Percentiles rank a stretch among this genome's conserved stretches.
Evolutionary conservation across 2,329 filamentous ascomycete species (phyloP).

Genomic region (Fusarium mexicanum): DNA sequence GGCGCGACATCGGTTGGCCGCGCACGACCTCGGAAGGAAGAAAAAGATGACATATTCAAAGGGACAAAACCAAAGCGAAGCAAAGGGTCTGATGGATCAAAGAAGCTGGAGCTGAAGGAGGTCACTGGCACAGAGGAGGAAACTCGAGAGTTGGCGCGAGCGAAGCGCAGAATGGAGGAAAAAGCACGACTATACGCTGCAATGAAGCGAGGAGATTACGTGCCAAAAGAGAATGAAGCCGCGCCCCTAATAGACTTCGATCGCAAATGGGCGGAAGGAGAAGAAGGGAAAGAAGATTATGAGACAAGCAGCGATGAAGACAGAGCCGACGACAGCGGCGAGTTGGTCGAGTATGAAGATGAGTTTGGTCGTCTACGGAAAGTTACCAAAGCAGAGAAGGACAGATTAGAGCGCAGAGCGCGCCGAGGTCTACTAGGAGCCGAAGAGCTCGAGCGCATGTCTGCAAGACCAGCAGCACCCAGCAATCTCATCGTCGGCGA

Average conservation of each 20-base stretch:
- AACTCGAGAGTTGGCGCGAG: conserved; percentile 74
- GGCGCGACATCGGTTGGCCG: conserved; percentile 54
- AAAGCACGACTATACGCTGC: conserved; percentile 89
- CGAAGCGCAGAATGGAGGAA: conserved; percentile 85
- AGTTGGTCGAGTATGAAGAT: conserved; percentile 87
- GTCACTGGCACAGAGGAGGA: conserved; percentile 67
- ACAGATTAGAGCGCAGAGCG: conserved; percentile 66
- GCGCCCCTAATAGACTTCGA: conserved; percentile 91
- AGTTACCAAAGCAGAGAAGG: conserved; percentile 75
- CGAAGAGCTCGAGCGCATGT: conserved; percentile 73
- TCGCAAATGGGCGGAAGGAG: conserved; percentile 86
- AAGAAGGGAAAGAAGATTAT: conserved; percentile 68
- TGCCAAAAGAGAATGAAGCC: conserved; percentile 71
- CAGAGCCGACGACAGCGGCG: conserved; percentile 59
- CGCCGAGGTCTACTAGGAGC: conserved; percentile 62
- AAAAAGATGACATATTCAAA: conserved; percentile 59
- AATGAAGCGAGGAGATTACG: conserved; percentile 88
- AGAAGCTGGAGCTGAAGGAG: conserved; percentile 62
- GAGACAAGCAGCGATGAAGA: conserved; percentile 54
- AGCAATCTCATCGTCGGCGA: conserved; percentile 83
- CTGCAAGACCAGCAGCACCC: conserved; percentile 71
- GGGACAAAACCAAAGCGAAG: conserved; percentile 41
- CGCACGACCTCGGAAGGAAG: conserved; percentile 57
- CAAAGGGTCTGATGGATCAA: conserved; percentile 49
- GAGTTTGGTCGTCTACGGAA: conserved; percentile 88